These are phyloP conservation scores for Lepraria neglecta DNA, from an alignment of 495 filamentous ascomycete species.

Conservation along the genomic window DNA sequence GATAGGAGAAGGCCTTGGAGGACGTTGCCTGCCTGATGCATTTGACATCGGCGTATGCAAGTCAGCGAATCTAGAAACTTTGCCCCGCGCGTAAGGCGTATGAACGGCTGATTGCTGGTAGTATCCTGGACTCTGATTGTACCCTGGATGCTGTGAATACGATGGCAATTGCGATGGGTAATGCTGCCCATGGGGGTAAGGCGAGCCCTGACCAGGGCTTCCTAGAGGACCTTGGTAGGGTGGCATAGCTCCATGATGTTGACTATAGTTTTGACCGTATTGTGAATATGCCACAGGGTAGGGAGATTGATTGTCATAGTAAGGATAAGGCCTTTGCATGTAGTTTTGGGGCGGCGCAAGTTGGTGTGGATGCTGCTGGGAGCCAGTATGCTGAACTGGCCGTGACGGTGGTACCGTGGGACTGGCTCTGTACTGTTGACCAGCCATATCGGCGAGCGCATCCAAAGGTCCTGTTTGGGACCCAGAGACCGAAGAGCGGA, in stretches of 20 bases:
- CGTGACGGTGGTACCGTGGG: conserved; percentile 24
- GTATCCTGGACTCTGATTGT: conserved; percentile 18
- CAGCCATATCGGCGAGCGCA: conserved; percentile 24
- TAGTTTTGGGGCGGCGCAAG: conserved; percentile 9
- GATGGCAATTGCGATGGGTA: conserved; percentile 21
- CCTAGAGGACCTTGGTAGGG: conserved; percentile 19
- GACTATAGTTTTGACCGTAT: conserved; percentile 22
- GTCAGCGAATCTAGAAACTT: conserved; percentile 18
- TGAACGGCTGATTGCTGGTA: conserved; percentile 24
- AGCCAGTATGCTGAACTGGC: conserved; percentile 19
- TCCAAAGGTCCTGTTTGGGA: conserved; percentile 26
- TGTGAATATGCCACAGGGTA: conserved; percentile 23
- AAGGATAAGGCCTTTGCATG: conserved; percentile 12
- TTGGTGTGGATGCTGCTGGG: conserved; percentile 24
- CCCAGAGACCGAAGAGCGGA: conserved; percentile 21
- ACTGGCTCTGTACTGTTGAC: conserved; percentile 23
- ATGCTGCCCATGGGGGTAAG: conserved; percentile 11
- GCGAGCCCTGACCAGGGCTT: conserved; percentile 6
- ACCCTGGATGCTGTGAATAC: conserved; percentile 20
- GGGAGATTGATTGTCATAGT: conserved; percentile 19
- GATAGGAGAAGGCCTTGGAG: conserved; percentile 37
- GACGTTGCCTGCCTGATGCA: conserved; percentile 31
- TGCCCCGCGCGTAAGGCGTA: conserved; percentile 26
- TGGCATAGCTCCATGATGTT: conserved; percentile 16
- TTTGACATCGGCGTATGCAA: conserved; percentile 23